Base-by-base conservation (phyloP, 176 grass and related monocot species). In the Puccinellia tenuiflora region DNA sequence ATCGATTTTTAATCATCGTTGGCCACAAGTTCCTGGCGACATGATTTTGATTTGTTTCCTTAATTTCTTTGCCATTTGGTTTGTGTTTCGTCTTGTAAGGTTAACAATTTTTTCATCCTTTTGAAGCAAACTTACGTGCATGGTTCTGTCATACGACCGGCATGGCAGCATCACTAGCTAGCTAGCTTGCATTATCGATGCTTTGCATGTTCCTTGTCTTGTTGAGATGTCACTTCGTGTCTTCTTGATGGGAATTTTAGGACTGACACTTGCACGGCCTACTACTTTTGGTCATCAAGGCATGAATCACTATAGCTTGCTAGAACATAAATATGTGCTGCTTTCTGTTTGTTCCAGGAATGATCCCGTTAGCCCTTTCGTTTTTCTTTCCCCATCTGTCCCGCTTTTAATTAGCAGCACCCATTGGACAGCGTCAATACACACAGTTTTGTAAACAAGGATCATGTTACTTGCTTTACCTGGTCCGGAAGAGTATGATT, bases 191-290 rank as follows among this genome's bases (percentile, higher is more conserved):
- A 72, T 73, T 47, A 72, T 50, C 45, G 22, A 62, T 87, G 57
- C 30, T 90, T 84, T 79, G 26, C 54, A 83, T 79, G 88, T 70
- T 87, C 18, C 40, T 47, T 73, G 69, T 73, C 69, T 46, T 76
- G 84, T 87, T 87, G 75, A 76, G 76, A 69, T 90, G 80, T 90
- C 79, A 30, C 68, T 80, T 80, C 80, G 40, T 80, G 75, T 68
- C 67, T 57, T 83, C n/a, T 75, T 69, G 75, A 76, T 51, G 59
- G 12, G 79, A 86, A 28, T 42, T 84, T 77, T 83, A 75, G 80
- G 75, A 60, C 80, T 83, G 80, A 79, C 74, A 87, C 11, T 80
- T 90, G 88, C 88, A 90, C 85, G 80, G 67, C 68, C 68, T 79
- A 43, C 75, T 75, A 79, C 67, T 79, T 61, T 61, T 82, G 54